Evolutionary conservation across 441 rosid genomes (phyloP).

Genomic region (Euphorbia schlechtendalii): DNA sequence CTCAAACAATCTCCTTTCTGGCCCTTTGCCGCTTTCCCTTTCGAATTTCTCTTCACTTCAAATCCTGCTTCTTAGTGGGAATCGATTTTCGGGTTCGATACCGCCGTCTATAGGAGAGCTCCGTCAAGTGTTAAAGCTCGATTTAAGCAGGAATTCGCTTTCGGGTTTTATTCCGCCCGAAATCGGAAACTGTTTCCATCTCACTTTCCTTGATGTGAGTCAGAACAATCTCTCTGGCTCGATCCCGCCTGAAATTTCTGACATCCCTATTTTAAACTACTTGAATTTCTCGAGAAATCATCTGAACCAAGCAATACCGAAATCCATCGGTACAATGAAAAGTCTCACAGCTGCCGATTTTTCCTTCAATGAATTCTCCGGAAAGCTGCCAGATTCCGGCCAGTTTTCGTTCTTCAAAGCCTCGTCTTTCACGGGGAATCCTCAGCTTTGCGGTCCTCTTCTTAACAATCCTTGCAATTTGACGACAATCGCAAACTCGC

Average conservation of each 20-base stretch:
- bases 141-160: conserved; percentile 65
- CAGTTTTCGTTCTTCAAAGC: conserved; percentile 86
- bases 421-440: conserved; percentile 83
- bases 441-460: conserved; percentile 78
- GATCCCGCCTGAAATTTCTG: conserved; percentile 67
- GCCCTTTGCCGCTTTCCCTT: conserved; percentile 57
- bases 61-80: conserved; percentile 79
- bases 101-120: conserved; percentile 72
- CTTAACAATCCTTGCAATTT: conserved; percentile 44
- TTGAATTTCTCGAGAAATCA: conserved; percentile 81
- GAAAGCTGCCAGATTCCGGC: conserved; percentile 81
- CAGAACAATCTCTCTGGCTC: conserved; percentile 78
- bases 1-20: conserved; percentile 81
- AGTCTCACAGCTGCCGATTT: conserved; percentile 85
- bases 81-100: conserved; percentile 67
- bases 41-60: conserved; percentile 84
- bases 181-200: conserved; percentile 70
- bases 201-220: conserved; percentile 75
- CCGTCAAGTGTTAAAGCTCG: conserved; percentile 66
- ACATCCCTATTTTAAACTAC: conserved; percentile 74
- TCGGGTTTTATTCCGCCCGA: conserved; percentile 66
- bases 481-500: conserved; percentile 39
- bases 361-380: conserved; percentile 85
- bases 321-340: conserved; percentile 72
- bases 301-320: conserved; percentile 58